Base-by-base conservation (phyloP, 1,139 yeast species). In the Candida smagusa region DNA sequence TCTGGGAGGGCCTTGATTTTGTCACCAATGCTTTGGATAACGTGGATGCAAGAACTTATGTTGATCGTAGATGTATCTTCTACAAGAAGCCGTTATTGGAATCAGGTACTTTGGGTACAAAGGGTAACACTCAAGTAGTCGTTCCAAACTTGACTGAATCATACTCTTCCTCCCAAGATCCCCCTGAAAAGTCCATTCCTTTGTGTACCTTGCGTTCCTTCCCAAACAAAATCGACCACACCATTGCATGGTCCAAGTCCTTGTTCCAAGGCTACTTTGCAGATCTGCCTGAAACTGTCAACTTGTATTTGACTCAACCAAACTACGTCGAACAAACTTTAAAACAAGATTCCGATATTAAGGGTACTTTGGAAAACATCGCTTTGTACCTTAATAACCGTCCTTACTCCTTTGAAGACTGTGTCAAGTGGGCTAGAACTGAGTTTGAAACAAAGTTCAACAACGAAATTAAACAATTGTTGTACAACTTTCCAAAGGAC, bases 221-320 rank as follows among this genome's bases (percentile, higher is more conserved):
- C 81, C 99, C 99, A 41, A 88, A 89, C 63, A 92, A 90, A 65
- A 92, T 92, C 54, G 99, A 92, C 58, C 99, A 92, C 58, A 94
- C 99, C 1, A 92, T 92, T 66, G 97, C 98, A 9, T 92, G 99
- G 99, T 96, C 97, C 19, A 92, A 94, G 68, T 82, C 90, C 16
- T 73, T 89, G 54, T 92, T 92, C 74, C 95, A 86, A 70, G 96
- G 94, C n/a, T 87, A 81, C 58, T 92, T 92, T 61, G 74, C 81
- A 30, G 96, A 92, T 45, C 77, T 90, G 22, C 94, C 96, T 21
- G 96, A 88, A 63, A 88, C 89, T 53, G 97, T 90, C 41, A 92
- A 92, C 61, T 67, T 88, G 56, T 92, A 89, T 61, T 70, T 94
- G 58, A 74, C 92, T 32, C 97, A 92, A 63, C 95, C 97, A 46